Evolutionary conservation across 1,284 basidiomycete species (phyloP), one percentile per base, ranked within the genome.

Genomic region (Moesziomyces antarcticus): DNA sequence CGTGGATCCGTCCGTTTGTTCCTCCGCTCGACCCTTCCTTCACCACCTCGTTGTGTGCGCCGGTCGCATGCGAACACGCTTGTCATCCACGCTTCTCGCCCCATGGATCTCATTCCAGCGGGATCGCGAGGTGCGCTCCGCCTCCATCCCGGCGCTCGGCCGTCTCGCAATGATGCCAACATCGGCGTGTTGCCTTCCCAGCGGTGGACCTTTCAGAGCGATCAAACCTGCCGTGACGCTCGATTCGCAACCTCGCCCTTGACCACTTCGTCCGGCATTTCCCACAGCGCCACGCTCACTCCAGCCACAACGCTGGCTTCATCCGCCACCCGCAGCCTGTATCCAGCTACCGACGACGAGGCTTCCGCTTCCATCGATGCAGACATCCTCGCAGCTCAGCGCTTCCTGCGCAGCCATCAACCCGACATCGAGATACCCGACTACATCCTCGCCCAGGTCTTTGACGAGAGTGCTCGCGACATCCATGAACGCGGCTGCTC

Each of bases 91-190:
- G 30, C 10, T 27, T 6, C 6, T 7, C 6, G 6, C 30, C 4
- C 30, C 41, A 68, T 68, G 65, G 55, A 62, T 14, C 11, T 7
- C 13, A 45, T 63, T 18, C 60, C 56, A 40, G 37, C 54, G n/a
- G 70, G 64, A 16, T 67, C 70, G 47, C 64, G 70, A 42, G 64
- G 70, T 27, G 60, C 60, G 50, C 42, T 55, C 14, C 64, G 64
- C 22, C 60, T 73, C 35, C 42, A 25, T 24, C 40, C 67, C 13
- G 22, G 48, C 35, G 56, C 59, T 42, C 49, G 43, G 45, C 59
- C 50, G 40, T 60, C 60, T 11, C 37, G 10, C 11, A 47, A 73
- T 22, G 45, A 24, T 11, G 35, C 20, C 18, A 41, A 46, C 18
- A 18, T 16, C 21, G 22, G 18, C 20, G 24, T 24, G 5, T 20